Evolutionary conservation across 352 stramenopile genomes (phyloP), one percentile per base, ranked within the genome.

Genomic region (Globisporangium parvum): DNA sequence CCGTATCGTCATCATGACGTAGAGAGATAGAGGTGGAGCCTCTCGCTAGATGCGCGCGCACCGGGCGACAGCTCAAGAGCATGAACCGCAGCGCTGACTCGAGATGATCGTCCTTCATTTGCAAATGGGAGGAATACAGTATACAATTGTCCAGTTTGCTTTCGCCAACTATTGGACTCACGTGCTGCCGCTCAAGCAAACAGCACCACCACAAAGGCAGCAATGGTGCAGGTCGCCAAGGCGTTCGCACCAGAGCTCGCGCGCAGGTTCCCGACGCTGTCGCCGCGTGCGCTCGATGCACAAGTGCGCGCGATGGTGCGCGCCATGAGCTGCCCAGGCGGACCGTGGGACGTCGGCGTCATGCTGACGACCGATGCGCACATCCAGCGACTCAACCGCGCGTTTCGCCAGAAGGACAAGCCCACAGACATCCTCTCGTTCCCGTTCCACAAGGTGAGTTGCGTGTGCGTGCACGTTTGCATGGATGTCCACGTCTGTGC

Each of bases 351-450:
- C 35, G 65, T 90, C 23, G 77, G 79, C 23, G 71, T 94, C 39
- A 88, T 91, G 74, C 70, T 94, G 49, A 94, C 81, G 26, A 92
- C 75, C 24, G 68, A 91, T 52, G 60, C 73, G 20, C 81, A 91
- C 62, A 85, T 94, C 39, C 80, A 80, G 50, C 74, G 70, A 17
- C 69, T 94, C 47, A 94, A 94, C 55, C 75, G 71, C 31, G 73
- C 65, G 54, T 85, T 73, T 47, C 81, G 81, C 20, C 70, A 87
- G 53, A 89, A 91, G 65, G 75, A 94, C 62, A 88, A 84, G 37
- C 70, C 81, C 10, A 94, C 81, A 10, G 80, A 94, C 52, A 87
- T 92, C 49, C 61, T 94, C 18, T 94, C 84, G 17, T 92, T 92
- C 57, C 81, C 84, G 11, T 78, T 78, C 55, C 80, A 91, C 71